A percentile compares a stretch with the other conserved stretches of the same genome.
Conservation (phyloP, 2,329 filamentous ascomycete species). For the Ophiostoma perfectum region DNA sequence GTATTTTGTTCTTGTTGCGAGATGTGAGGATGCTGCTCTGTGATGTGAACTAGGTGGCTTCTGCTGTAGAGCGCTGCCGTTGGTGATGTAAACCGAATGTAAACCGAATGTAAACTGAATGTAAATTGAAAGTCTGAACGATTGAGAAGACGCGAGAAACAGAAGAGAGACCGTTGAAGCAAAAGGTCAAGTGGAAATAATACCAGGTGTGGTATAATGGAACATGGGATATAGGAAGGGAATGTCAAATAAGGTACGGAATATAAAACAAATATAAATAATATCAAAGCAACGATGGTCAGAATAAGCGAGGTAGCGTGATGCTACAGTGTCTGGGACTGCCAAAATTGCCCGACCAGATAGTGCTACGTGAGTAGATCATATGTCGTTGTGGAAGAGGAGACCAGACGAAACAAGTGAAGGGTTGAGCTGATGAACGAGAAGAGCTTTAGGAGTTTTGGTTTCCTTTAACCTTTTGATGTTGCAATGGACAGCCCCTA, state of each 20-base stretch:
- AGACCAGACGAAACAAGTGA: too few species aligned
- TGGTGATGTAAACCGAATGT: not conserved
- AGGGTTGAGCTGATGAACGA: too few species aligned
- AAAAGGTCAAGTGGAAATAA: not conserved
- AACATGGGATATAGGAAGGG: not conserved
- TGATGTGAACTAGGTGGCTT: not conserved
- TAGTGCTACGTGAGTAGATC: too few species aligned
- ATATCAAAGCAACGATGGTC: too few species aligned
- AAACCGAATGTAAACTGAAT: not conserved
- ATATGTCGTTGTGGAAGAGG: too few species aligned
- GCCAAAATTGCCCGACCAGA: too few species aligned
- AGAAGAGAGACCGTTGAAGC: not conserved
- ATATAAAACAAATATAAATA: not conserved
- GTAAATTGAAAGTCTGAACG: not conserved
- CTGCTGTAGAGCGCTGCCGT: not conserved
- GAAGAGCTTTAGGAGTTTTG: too few species aligned
- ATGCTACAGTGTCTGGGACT: not conserved
- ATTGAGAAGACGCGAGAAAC: not conserved
- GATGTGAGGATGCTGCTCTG: not conserved
- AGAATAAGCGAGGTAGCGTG: too few species aligned
- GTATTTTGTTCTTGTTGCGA: not conserved
- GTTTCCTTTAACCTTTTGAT: too few species aligned
- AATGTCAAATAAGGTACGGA: not conserved
- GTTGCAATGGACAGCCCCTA: too few species aligned
- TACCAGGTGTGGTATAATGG: not conserved